Evolutionary conservation across 345 rosid species (phyloP), one percentile per base, ranked within the genome.

Genomic region (Eucalyptus dawsonii): DNA sequence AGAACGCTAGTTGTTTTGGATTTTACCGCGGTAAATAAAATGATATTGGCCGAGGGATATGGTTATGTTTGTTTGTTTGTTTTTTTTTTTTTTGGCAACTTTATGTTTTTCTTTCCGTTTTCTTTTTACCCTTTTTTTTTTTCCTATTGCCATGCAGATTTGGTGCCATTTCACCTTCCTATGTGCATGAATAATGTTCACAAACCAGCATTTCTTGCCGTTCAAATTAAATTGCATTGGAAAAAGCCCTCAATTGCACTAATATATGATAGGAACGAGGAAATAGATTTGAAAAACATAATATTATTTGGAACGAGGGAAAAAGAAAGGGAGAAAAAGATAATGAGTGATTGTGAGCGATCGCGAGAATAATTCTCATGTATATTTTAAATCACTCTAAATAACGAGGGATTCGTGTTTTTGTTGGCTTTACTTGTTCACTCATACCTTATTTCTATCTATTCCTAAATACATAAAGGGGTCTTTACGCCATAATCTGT

Each of bases 401-500:
- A 27, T 27, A 60, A 5, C 0, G 0, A 13, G 16, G 4, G 9
- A 60, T 60, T 27, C 12, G 31, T 5, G n/a, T 62, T 62, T 62
- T 27, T 4, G 11, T 53, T 53, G 58, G 4, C 11, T 53, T 4
- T 21, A 4, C 0, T 53, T 53, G 58, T 53, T 53, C 58, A 2
- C 3, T 15, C 34, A 7, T 65, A n/a, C 19, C 76, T 65, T 65
- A n/a, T 65, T 65, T 8, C 21, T 8, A 15, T 65, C 2, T 65
- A 65, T 14, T 14, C 3, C 37, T 16, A 65, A 65, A 65, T n/a
- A 2, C 11, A n/a, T n/a, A 65, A 15, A 65, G 9, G 37, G 3
- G 34, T 65, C 34, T 65, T n/a, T n/a, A 14, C 3, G 3, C 15
- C 0, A 0, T n/a, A 14, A 14, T 7, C 3, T 0, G 0, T 14